Evolutionary conservation across 2,329 filamentous ascomycete species (phyloP), one percentile per base, ranked within the genome.

Genomic region (Blastomyces parvus): DNA sequence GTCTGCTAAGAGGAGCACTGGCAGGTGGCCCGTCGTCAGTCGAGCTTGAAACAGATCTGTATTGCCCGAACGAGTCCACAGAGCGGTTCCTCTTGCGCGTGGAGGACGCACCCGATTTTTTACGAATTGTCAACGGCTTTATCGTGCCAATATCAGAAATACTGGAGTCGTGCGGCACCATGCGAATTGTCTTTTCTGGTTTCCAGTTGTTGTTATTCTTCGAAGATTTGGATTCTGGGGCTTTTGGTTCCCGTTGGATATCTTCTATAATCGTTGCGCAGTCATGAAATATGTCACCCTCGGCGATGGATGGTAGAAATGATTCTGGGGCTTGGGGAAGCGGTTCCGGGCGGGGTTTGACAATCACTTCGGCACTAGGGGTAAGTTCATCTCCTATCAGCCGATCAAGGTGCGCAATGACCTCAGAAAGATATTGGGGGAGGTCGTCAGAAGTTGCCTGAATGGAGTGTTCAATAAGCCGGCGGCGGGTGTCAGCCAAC

Each of bases 341-440:
- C 61, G 70, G 69, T 64, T 76, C 70, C n/a, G 81, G 80, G 33
- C 81, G 81, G 63, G 82, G 84, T 13, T 74, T 75, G 33, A 72
- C 70, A 58, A 82, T 77, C 48, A 74, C 78, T 72, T 72, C 71
- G 61, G 55, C 71, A 67, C 48, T 64, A 38, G 65, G 61, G 53
- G 68, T 66, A 59, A 66, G 58, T 33, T 70, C 68, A n/a, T 79
- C 79, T 59, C 81, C 74, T 66, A 86, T 83, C 33, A 86, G 74
- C 22, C 80, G 79, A 71, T 86, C 84, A 14, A 87, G 77, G 65
- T 86, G 81, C 9, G 80, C 80, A 56, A 88, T 82, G 30, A 88
- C 81, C 57, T 85, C 82, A 40, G 83, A 80, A 52, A 87, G 78
- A 64, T 85, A 82, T 4, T 77, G 76, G 22, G 65, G 81, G 73